These are phyloP conservation scores for Polytrichum formosum DNA, from an alignment of 225 moss, liverwort and hornwort species.

Conservation along the genomic window DNA sequence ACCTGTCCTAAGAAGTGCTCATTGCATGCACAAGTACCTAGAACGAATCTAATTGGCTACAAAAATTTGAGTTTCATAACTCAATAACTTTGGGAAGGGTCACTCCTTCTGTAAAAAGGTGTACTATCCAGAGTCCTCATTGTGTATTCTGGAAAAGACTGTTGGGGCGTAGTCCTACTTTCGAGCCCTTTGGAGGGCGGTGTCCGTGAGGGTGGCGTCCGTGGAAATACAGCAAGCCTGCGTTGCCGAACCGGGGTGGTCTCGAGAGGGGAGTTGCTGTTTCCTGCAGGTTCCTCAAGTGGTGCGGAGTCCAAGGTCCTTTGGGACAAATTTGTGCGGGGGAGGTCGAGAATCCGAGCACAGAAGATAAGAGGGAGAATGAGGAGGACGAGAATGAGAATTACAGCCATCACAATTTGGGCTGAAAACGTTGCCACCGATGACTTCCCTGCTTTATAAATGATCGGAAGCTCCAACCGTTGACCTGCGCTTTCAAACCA, in stretches of 20 bases:
- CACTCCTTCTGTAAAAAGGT: slow-evolving; percentile 49
- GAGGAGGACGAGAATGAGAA: slow-evolving; percentile 56
- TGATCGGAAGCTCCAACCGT: slow-evolving; percentile 57
- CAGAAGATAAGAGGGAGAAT: slow-evolving; percentile 77
- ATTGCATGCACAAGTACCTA: background rate
- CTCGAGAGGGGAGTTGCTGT: slow-evolving; percentile 8
- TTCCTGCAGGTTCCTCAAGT: slow-evolving; percentile 18
- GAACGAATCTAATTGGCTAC: background rate
- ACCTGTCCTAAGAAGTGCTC: no score
- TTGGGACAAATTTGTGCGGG: slow-evolving; percentile 33
- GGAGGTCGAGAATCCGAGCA: slow-evolving; percentile 80
- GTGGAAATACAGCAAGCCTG: slow-evolving; percentile 32
- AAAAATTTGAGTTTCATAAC: background rate
- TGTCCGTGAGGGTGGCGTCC: slow-evolving; percentile 16
- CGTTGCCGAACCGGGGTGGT: slow-evolving; percentile 47
- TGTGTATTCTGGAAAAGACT: slow-evolving; percentile 53
- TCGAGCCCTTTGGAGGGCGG: slow-evolving; percentile 39
- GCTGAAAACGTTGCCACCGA: slow-evolving; percentile 41
- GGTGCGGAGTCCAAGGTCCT: slow-evolving; percentile 19
- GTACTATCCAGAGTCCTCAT: slow-evolving; percentile 55
- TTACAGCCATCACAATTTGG: slow-evolving; percentile 51
- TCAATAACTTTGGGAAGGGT: slow-evolving; percentile 47
- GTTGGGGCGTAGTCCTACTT: slow-evolving; percentile 29
- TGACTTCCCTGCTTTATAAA: slow-evolving; percentile 54
- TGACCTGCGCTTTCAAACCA: slow-evolving; percentile 47